Percentiles rank a stretch among this genome's conserved stretches.
phyloP scores from a whole-genome alignment of 495 filamentous ascomycete genomes.

The Pyronema omphalodes region DNA sequence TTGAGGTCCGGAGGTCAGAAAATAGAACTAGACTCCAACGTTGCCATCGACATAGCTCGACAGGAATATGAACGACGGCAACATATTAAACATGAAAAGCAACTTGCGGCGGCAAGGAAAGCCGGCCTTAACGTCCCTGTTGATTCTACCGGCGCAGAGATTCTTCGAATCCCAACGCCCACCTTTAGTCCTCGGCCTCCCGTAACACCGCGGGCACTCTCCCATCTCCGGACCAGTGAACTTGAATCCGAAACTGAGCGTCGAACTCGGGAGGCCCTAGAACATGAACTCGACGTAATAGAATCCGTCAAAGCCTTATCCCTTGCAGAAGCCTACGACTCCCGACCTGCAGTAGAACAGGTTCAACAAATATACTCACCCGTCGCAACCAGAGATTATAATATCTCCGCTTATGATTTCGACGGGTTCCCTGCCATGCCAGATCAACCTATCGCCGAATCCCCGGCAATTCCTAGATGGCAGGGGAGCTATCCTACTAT shows the following conservation, averaged over 20 bases:
- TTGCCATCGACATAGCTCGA: slow-evolving; percentile 19
- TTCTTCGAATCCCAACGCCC: slow-evolving; percentile 13
- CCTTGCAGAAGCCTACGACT: neutral
- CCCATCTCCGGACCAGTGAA: neutral
- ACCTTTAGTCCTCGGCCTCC: neutral
- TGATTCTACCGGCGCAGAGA: slow-evolving; percentile 19
- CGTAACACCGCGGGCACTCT: neutral
- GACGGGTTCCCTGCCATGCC: neutral
- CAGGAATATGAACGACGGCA: slow-evolving; percentile 22
- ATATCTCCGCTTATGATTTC: neutral
- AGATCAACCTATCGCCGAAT: neutral
- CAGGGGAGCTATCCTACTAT: slow-evolving; percentile 36
- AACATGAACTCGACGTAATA: slow-evolving; percentile 5
- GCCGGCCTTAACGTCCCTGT: slow-evolving; percentile 10
- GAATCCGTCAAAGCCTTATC: slow-evolving; percentile 1
- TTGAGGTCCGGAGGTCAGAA: neutral
- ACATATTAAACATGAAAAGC: slow-evolving; percentile 11
- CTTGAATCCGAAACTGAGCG: neutral
- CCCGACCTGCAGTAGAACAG: too few relatives aligned
- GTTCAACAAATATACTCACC: neutral
- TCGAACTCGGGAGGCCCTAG: neutral
- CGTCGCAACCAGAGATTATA: neutral
- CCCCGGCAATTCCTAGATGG: slow-evolving; percentile 10
- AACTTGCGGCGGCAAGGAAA: slow-evolving; percentile 7
- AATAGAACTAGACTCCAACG: neutral